Evolutionary conservation across 768 basidiomycete genomes (phyloP).

Genomic region (Tylopilus subfusipes): DNA sequence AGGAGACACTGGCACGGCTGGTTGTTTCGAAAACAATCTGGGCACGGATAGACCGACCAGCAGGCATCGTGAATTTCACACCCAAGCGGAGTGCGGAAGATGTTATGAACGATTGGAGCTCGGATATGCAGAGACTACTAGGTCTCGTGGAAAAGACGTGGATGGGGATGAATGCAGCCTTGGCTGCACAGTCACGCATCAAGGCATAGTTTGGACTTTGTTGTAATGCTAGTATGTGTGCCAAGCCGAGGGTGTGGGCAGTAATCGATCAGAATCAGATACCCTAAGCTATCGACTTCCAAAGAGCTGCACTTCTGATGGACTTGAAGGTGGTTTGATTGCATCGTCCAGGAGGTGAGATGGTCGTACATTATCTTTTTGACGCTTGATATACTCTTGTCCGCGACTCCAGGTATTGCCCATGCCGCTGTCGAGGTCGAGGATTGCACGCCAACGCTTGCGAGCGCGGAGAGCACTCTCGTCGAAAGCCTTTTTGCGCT

Average conservation of each 20-base stretch:
- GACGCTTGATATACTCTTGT: conserved; percentile 65
- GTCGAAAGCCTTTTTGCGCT: conserved; percentile 51
- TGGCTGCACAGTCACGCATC: conserved; percentile 73
- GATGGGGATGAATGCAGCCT: conserved; percentile 92
- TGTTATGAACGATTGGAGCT: conserved; percentile 98
- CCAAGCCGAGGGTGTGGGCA: neutral
- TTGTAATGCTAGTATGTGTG: conserved; percentile 17
- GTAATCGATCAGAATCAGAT: neutral
- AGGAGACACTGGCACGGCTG: conserved; percentile 82
- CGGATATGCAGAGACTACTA: conserved; percentile 90
- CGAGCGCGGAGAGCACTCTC: conserved; percentile 59
- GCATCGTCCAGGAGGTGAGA: conserved; percentile 56
- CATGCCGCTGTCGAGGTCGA: conserved; percentile 40
- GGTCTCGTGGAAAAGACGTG: conserved; percentile 97
- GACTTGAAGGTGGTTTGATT: conserved; percentile 14
- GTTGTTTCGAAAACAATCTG: conserved; percentile 91
- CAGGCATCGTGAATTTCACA: conserved; percentile 86
- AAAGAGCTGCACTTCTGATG: conserved; percentile 22
- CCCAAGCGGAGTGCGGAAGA: conserved; percentile 82
- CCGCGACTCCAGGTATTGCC: conserved; percentile 66
- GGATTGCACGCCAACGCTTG: conserved; percentile 75
- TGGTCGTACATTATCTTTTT: conserved; percentile 67
- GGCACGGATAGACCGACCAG: conserved; percentile 90
- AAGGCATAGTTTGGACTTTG: conserved; percentile 35
- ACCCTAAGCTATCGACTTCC: conserved; percentile 15